Evolutionary conservation across 2,329 filamentous ascomycete genomes (phyloP), one percentile per base, ranked within the genome.

Genomic region (Penicillium palitans): DNA sequence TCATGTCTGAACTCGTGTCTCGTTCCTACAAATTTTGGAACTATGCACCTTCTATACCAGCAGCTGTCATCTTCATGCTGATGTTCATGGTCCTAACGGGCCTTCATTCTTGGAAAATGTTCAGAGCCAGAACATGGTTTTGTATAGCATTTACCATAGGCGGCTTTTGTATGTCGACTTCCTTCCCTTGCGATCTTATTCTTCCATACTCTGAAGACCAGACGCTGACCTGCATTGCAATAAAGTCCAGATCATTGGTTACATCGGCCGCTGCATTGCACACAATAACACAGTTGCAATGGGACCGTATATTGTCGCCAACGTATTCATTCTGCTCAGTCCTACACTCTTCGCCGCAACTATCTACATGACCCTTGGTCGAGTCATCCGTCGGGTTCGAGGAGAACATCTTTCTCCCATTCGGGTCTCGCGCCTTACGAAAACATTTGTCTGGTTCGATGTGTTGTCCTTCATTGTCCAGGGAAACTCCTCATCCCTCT

Each of bases 271-370:
- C 7, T 57, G 46, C 8, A 17, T 63, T n/a, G 62, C 62, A 41
- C 65, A 71, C 41, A 63, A 54, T 35, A 57, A 66, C 35, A 70
- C 62, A 10, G 58, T 59, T 6, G 31, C 57, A 10, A 59, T 68
- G 21, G 49, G 57, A 19, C 47, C 63, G 24, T 82, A 76, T 66
- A 74, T 79, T 51, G 68, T 81, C 57, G 75, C 80, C 59, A 72
- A 69, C 19, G 61, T 81, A 35, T 74, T 82, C 63, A 72, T 81
- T 47, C 74, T 83, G 5, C 72, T 83, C 25, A 79, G 77, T 1
- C 81, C 80, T 2, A 77, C 78, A 4, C 76, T 82, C 51, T 78
- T 81, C 60, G 80, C 80, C 19, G 81, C 81, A 15, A 76, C 77
- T 0, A 78, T 81, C 60, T 83, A 83, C 64, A 83, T 81, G 70